Base-by-base conservation (phyloP, 139 green algal genomes). In the Eudorina sp. region DNA sequence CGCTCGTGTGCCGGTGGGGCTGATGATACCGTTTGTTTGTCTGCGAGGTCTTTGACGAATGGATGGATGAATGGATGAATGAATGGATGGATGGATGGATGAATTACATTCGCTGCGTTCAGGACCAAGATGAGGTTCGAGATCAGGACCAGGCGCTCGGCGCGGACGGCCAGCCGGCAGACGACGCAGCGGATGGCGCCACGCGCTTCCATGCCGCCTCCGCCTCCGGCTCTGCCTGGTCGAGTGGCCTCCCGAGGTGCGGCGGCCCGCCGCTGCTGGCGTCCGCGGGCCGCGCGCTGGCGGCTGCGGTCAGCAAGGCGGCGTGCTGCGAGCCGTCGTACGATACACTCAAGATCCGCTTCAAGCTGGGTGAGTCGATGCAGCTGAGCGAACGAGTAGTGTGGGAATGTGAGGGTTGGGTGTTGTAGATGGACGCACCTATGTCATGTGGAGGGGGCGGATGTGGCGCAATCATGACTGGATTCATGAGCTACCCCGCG, bases 71-170 rank as follows among this genome's bases (percentile, higher is more conserved):
- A n/a, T n/a, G n/a, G n/a, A n/a, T n/a, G n/a, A n/a, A n/a, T n/a
- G n/a, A n/a, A n/a, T n/a, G n/a, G n/a, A n/a, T n/a, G n/a, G n/a
- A n/a, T n/a, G n/a, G n/a, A n/a, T n/a, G n/a, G n/a, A n/a, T n/a
- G n/a, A n/a, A n/a, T n/a, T n/a, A n/a, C n/a, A n/a, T n/a, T n/a
- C n/a, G n/a, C n/a, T 75, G 31, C 66, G 14, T 34, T 11, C 66
- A 75, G 66, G 66, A 75, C 66, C 31, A 75, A 46, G 66, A 75
- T 29, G 66, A 18, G 66, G 66, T 48, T 31, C 66, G 66, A 21
- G 66, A 75, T 7, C 66, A 75, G 66, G 66, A 46, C 31, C 66
- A 40, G 31, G 31, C 34, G 4, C 31, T 25, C 34, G 38, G 9
- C 34, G 25, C 34, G 34, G 36, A 46, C 36, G 7, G 31, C 34